Conservation (phyloP, 2,329 filamentous ascomycete genomes). For the Cryoendolithus antarcticus region DNA sequence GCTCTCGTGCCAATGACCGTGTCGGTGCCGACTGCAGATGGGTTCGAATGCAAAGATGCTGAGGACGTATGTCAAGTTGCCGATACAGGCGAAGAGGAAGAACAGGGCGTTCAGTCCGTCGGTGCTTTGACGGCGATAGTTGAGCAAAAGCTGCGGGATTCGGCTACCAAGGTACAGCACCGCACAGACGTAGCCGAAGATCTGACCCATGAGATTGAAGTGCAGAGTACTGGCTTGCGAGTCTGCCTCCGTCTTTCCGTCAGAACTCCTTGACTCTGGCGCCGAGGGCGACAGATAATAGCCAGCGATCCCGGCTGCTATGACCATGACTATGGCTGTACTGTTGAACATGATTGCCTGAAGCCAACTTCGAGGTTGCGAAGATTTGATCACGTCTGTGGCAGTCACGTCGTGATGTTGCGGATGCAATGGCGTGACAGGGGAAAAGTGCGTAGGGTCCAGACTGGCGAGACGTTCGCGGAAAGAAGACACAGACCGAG, state of each 20-base stretch:
- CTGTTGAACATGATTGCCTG: slow-evolving; percentile 58
- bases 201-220: slow-evolving; percentile 69
- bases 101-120: slow-evolving; percentile 90
- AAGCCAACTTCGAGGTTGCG: slow-evolving; percentile 28
- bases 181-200: slow-evolving; percentile 90
- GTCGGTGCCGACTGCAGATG: slow-evolving; percentile 38
- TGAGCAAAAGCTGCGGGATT: slow-evolving; percentile 80
- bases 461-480: slow-evolving; percentile 43
- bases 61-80: slow-evolving; percentile 85
- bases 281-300: slow-evolving; percentile 61
- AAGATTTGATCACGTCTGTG: slow-evolving; percentile 24
- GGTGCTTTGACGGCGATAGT: slow-evolving; percentile 83
- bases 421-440: slow-evolving; percentile 67
- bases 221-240: slow-evolving; percentile 40
- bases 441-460: slow-evolving; percentile 59
- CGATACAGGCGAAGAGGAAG: slow-evolving; percentile 91
- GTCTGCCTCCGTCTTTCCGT: slow-evolving; percentile 16
- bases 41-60: slow-evolving; percentile 87
- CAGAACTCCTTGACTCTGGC: slow-evolving; percentile 8
- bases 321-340: slow-evolving; percentile 66
- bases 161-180: slow-evolving; percentile 79
- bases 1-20: slow-evolving; percentile 22
- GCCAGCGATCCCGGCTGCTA: slow-evolving; percentile 67
- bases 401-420: slow-evolving; percentile 25
- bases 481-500: slow-evolving; percentile 26